Conservation (phyloP, 345 rosid genomes). For the Eucalyptus tenuipes region DNA sequence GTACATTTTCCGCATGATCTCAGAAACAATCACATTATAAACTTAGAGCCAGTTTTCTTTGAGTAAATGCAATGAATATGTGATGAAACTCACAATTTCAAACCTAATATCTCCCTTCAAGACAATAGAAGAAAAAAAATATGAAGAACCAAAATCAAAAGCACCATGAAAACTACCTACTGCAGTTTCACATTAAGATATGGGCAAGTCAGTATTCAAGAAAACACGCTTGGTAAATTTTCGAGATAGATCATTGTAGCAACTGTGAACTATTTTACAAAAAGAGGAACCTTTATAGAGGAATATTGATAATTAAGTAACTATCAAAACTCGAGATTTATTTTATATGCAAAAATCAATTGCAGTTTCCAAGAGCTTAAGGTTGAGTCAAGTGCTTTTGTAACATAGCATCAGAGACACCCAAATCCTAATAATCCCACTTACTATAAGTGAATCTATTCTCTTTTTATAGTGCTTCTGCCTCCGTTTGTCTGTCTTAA, state of each 20-base stretch:
- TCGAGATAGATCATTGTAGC: background rate
- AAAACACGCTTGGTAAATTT: background rate
- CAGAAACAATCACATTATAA: background rate
- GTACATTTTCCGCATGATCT: background rate
- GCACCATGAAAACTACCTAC: background rate
- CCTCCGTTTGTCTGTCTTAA: background rate
- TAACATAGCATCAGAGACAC: background rate
- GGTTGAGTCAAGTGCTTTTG: background rate
- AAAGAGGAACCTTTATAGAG: background rate
- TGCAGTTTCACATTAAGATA: background rate
- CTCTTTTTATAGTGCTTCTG: background rate
- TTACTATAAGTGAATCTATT: background rate
- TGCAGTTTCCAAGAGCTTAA: background rate
- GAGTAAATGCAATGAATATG: background rate
- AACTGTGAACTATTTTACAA: background rate
- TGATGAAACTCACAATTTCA: background rate
- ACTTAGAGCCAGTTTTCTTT: background rate
- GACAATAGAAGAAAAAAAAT: background rate
- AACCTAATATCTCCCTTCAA: background rate
- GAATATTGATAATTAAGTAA: background rate
- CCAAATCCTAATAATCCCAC: background rate
- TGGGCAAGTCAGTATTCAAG: background rate
- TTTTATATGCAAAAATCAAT: background rate
- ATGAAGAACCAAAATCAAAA: background rate
- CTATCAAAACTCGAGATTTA: background rate